phyloP scores from a whole-genome alignment of 1,284 basidiomycete genomes.

The Apiotrichum siamense region DNA sequence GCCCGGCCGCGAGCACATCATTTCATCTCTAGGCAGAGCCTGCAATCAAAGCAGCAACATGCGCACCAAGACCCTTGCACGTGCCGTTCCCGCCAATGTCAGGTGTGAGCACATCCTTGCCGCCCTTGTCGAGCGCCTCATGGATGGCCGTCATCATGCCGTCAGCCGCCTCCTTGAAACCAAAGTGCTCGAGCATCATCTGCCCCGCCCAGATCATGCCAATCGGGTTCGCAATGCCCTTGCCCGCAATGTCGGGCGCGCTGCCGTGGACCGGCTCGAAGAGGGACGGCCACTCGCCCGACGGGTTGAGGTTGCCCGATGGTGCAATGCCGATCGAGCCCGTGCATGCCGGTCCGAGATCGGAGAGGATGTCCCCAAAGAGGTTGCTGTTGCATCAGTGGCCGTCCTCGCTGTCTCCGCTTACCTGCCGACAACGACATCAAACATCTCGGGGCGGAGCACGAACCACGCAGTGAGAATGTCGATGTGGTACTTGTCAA shows the following conservation, averaged over 20 bases:
- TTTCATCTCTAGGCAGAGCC: too few relatives aligned
- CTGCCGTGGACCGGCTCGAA: constrained; percentile 73
- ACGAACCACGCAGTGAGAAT: constrained; percentile 53
- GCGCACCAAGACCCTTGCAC: too few relatives aligned
- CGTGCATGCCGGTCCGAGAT: constrained; percentile 55
- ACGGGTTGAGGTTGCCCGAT: constrained; percentile 55
- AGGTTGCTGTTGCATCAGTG: too few relatives aligned
- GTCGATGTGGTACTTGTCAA: constrained; percentile 55
- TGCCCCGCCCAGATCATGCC: constrained; percentile 57
- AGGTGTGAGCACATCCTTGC: too few relatives aligned
- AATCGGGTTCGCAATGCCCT: constrained; percentile 58
- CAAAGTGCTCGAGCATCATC: constrained; percentile 58
- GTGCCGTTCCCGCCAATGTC: too few relatives aligned
- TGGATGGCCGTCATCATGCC: too few relatives aligned
- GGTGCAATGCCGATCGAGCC: constrained; percentile 59
- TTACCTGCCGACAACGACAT: constrained; percentile 92
- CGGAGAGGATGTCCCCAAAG: constrained; percentile 98
- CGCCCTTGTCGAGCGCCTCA: too few relatives aligned
- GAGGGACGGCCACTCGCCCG: constrained; percentile 50
- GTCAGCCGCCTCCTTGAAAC: too few relatives aligned
- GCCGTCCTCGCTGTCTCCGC: too few relatives aligned
- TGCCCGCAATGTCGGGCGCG: constrained; percentile 77
- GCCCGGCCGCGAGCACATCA: too few relatives aligned
- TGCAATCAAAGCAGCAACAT: too few relatives aligned
- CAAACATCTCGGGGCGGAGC: constrained; percentile 57